phyloP scores from a whole-genome alignment of 2,329 filamentous ascomycete species.

The Periglandula ipomoeae region DNA sequence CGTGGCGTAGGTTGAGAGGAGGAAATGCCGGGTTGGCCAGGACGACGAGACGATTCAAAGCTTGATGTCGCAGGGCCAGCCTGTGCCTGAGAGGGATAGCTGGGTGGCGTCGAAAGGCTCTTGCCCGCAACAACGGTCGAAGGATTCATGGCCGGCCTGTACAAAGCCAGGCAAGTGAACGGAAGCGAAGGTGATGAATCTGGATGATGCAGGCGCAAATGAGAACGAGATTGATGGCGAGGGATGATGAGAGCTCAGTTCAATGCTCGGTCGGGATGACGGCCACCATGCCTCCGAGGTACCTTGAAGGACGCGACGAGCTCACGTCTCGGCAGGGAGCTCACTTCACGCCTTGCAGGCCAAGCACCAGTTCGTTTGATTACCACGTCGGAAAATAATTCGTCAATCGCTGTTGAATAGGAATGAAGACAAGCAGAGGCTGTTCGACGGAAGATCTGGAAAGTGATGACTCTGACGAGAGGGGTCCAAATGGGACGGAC shows the following conservation, averaged over 20 bases:
- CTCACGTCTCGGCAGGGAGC: background rate
- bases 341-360: background rate
- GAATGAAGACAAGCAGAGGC: background rate
- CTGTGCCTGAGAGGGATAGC: slow-evolving; percentile 31
- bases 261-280: background rate
- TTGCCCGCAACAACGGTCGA: slow-evolving; percentile 34
- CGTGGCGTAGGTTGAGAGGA: slow-evolving; percentile 42
- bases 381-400: background rate
- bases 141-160: slow-evolving; percentile 23
- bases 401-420: background rate
- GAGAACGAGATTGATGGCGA: background rate
- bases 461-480: slow-evolving; percentile 6
- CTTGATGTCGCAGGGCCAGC: slow-evolving; percentile 32
- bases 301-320: background rate
- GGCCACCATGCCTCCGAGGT: slow-evolving; percentile 3
- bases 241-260: background rate
- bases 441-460: background rate
- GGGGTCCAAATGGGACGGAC: slow-evolving; percentile 11
- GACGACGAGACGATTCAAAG: slow-evolving; percentile 43
- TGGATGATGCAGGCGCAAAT: background rate
- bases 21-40: slow-evolving; percentile 26
- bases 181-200: background rate
- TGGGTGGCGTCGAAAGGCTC: slow-evolving; percentile 37
- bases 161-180: background rate
- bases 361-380: background rate